These are phyloP conservation scores for Chaetomiaceae sp. DNA, from an alignment of 2,329 filamentous ascomycete genomes.

Conservation along the genomic window DNA sequence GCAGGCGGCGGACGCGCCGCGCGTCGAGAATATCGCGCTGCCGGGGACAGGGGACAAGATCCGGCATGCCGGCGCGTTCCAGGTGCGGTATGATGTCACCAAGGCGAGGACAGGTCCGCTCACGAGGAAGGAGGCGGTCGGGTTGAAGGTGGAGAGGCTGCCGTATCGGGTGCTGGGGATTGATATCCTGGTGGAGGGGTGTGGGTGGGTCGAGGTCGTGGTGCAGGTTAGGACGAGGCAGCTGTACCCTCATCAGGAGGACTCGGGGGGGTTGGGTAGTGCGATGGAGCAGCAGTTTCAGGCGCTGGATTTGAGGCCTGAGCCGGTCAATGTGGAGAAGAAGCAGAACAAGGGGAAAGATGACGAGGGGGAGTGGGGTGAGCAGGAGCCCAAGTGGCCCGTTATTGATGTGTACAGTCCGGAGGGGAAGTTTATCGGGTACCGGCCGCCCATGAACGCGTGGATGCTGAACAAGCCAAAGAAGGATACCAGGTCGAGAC, in stretches of 20 bases:
- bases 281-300: constrained; percentile 21
- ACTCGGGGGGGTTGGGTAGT: too few relatives aligned
- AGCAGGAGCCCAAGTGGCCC: constrained; percentile 50
- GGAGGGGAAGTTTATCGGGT: constrained; percentile 71
- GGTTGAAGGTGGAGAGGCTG: constrained; percentile 61
- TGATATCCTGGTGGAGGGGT: constrained; percentile 86
- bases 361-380: neutral
- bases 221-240: constrained; percentile 68
- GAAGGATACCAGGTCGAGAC: constrained; percentile 50
- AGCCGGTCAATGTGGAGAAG: constrained; percentile 24
- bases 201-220: constrained; percentile 87
- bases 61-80: constrained; percentile 67
- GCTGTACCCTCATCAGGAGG: constrained; percentile 30
- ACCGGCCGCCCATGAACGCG: constrained; percentile 64
- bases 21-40: constrained; percentile 59
- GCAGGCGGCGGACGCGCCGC: constrained; percentile 53
- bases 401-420: constrained; percentile 82
- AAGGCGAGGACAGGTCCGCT: constrained; percentile 70
- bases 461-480: constrained; percentile 60
- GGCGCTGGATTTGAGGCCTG: constrained; percentile 30
- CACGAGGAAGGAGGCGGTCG: constrained; percentile 58
- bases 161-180: constrained; percentile 76
- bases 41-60: constrained; percentile 56
- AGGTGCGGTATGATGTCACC: constrained; percentile 78
- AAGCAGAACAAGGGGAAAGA: constrained; percentile 11